These are phyloP conservation scores for Lactarius pseudohatsudake DNA, from an alignment of 768 basidiomycete genomes.

Conservation along the genomic window DNA sequence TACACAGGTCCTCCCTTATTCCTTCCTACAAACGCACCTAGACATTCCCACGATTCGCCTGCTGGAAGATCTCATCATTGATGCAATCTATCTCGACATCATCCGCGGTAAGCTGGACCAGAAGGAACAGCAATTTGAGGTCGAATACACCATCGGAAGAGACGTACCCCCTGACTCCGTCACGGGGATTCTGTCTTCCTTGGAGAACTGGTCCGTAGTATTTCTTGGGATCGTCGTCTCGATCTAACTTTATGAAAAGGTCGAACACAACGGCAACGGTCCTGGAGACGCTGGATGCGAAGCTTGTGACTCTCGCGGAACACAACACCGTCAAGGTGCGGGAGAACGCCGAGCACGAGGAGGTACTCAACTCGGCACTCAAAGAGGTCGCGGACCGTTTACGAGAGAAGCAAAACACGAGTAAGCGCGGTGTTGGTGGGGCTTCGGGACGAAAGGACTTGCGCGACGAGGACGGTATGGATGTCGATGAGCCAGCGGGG, in stretches of 20 bases:
- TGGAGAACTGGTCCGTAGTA: slow-evolving; percentile 61
- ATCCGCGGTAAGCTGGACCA: slow-evolving; percentile 93
- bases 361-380: slow-evolving; percentile 48
- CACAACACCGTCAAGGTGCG: slow-evolving; percentile 43
- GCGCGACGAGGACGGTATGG: slow-evolving; percentile 29
- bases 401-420: slow-evolving; percentile 42
- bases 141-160: slow-evolving; percentile 90
- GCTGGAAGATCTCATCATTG: slow-evolving; percentile 96
- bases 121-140: slow-evolving; percentile 83
- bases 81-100: slow-evolving; percentile 90
- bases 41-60: slow-evolving; percentile 80
- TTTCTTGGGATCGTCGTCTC: not conserved
- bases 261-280: slow-evolving; percentile 69
- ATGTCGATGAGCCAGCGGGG: slow-evolving; percentile 29
- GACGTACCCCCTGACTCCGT: slow-evolving; percentile 81
- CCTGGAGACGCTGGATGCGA: slow-evolving; percentile 68
- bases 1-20: slow-evolving; percentile 77
- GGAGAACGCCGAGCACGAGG: slow-evolving; percentile 56
- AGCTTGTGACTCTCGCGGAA: slow-evolving; percentile 56
- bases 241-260: slow-evolving; percentile 41
- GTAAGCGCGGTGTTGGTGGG: slow-evolving; percentile 22
- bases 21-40: slow-evolving; percentile 64
- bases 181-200: slow-evolving; percentile 56
- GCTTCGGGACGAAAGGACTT: slow-evolving; percentile 21
- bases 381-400: slow-evolving; percentile 64